Evolutionary conservation across 495 filamentous ascomycete species (phyloP).

Genomic region (Penicillium subrubescens): DNA sequence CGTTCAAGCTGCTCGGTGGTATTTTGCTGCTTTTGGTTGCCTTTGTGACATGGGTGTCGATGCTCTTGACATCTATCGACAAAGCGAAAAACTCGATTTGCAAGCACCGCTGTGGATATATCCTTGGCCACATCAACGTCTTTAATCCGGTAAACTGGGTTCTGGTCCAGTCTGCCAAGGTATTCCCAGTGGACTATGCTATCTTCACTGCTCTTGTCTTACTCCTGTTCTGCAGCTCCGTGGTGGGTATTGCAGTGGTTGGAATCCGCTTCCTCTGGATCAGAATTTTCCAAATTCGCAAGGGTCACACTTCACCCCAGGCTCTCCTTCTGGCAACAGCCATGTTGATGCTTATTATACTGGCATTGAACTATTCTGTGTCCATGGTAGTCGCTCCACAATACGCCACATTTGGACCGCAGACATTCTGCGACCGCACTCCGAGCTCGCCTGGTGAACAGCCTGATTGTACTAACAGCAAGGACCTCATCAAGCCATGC

Average conservation of each 20-base stretch:
- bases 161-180: conserved; percentile 76
- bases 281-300: conserved; percentile 83
- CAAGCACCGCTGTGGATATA: conserved; percentile 88
- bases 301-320: conserved; percentile 86
- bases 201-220: conserved; percentile 82
- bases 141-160: conserved; percentile 96
- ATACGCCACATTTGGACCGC: conserved; percentile 91
- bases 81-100: conserved; percentile 94
- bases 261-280: conserved; percentile 97
- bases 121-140: conserved; percentile 86
- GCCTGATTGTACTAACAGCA: conserved; percentile 78
- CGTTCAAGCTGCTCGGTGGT: conserved; percentile 84
- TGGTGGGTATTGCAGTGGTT: conserved; percentile 80
- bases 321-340: conserved; percentile 90
- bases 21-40: conserved; percentile 71
- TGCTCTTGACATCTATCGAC: conserved; percentile 95
- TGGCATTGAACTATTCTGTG: conserved; percentile 89
- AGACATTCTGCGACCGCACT: conserved; percentile 82
- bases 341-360: conserved; percentile 81
- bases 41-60: conserved; percentile 79
- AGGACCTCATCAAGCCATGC: conserved; percentile 74
- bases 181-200: conserved; percentile 91
- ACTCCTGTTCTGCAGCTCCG: conserved; percentile 81
- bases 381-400: conserved; percentile 92
- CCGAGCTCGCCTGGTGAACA: conserved; percentile 56